Evolutionary conservation across 257 asterid genomes (phyloP), one percentile per base, ranked within the genome.

Genomic region (Salvia splendens): DNA sequence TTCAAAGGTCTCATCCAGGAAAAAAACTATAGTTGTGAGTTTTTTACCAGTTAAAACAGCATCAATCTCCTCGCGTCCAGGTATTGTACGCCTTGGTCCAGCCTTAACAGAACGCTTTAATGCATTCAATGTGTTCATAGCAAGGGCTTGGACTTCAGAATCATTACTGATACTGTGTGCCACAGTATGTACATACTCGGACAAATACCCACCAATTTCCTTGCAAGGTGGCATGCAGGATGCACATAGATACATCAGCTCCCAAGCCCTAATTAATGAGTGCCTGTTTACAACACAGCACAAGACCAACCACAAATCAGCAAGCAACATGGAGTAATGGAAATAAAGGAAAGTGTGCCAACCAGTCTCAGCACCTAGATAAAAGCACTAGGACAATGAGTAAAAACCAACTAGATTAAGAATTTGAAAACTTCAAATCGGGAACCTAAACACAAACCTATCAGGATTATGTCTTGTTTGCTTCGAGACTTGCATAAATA

Each of bases 161-260:
- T 94, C 98, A 73, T 67, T 78, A 79, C 71, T 72, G 3, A 52
- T 81, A 65, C 87, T 76, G 56, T 89, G 89, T 45, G 97, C 98
- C 54, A 86, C 91, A 75, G 78, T 84, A 55, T 87, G 96, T 65
- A 91, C 75, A 73, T 84, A 89, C 71, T 91, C 97, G 9, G 96
- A 87, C 76, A 94, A 76, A 79, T 91, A 94, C 46, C 87, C 92
- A 71, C 97, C 95, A 76, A 94, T 83, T 80, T 91, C 98, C 82
- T 94, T 91, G 89, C 89, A 86, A 63, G 99, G 98, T 54, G 99
- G 98, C 97, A 91, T 86, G 88, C 99, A 94, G 32, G 96, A 91
- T 63, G 95, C 90, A 69, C 96, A 91, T 46, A 94, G 66, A 73
- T 91, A 88, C 99, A 94, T 87, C 43, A 94, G 82, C 77, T 94